Evolutionary conservation across 1,284 basidiomycete genomes (phyloP), one percentile per base, ranked within the genome.

Genomic region (Vanrija pseudolonga): DNA sequence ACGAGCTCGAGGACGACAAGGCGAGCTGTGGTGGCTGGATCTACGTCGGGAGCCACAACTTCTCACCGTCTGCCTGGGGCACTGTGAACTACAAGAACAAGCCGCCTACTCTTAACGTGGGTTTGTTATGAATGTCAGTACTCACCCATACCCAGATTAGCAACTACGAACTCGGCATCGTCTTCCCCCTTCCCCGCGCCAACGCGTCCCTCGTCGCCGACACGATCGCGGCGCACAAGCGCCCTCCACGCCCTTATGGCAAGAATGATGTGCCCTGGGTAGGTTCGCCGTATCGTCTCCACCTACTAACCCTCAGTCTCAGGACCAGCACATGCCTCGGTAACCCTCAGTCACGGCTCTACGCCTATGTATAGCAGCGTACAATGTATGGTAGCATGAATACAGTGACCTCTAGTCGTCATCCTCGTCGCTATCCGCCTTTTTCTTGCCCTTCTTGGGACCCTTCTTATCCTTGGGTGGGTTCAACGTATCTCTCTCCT

Each of bases 121-220:
- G 57, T n/a, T n/a, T n/a, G n/a, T n/a, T n/a, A n/a, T 43, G n/a
- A 9, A 20, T 12, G 6, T 4, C 2, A 17, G 8, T 6, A 20
- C 47, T 56, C 12, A 61, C 45, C 22, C 32, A 32, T 32, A 12
- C 9, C 3, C 40, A 59, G 60, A 55, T 59, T 20, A 51, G 43
- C 39, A 77, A 77, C 50, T 76, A 75, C 57, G 76, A 77, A 50
- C 56, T 77, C 2, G 76, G 74, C 11, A 64, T 77, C 36, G 57
- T 77, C 12, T 67, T 77, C 28, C 72, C 75, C 2, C 63, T 76
- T 19, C 65, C 70, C 8, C 61, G 66, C n/a, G 43, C 51, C 4
- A 54, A 64, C 11, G 61, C 70, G 0, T 47, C 60, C 3, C 51
- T 48, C 22, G 55, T 61, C 14, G 74, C 71, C 2, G 61, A 69